Base-by-base conservation (phyloP, 2,329 filamentous ascomycete species). In the Claviceps sp. region DNA sequence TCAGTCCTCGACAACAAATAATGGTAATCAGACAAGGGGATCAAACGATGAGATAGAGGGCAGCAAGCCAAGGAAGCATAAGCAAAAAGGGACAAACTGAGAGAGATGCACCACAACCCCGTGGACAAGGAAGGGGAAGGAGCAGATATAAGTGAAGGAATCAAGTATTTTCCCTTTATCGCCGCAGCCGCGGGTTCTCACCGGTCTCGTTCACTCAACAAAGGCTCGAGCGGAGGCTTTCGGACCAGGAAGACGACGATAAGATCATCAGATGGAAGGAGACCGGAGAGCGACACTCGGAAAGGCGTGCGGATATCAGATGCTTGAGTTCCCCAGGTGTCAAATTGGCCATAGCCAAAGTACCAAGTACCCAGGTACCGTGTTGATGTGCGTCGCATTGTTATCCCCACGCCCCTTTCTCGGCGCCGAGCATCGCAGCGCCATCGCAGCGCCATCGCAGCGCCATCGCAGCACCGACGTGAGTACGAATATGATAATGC, bases 161-260 rank as follows among this genome's bases (percentile, higher is more conserved):
- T 34, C 49, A 7, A 38, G 44, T 13, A 19, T 30, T 8, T 40
- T 46, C 14, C 39, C 43, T 30, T n/a, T 6, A n/a, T 17, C 43
- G 22, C 43, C 24, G 39, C 45, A 24, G 44, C 40, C 39, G 44
- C 50, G 50, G 45, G 39, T 30, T 51, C 14, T 10, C 17, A 37
- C 24, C 40, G 45, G 50, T 48, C 43, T 52, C 43, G 39, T 48
- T 52, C 22, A 5, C 39, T 38, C 38, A n/a, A 47, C 22, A 40
- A 3, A 43, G 48, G 24, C 24, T 34, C 14, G 47, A 22, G 30
- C 42, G 41, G 41, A 50, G 17, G 26, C 24, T 13, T 39, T 38
- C 2, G 13, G n/a, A 6, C 13, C 39, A 42, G 13, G 37, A 14
- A n/a, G 48, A 30, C 41, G 24, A 50, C 48, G 41, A 43, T 1